These are phyloP conservation scores for Euphorbia corollata DNA, from an alignment of 441 rosid genomes.

Conservation along the genomic window DNA sequence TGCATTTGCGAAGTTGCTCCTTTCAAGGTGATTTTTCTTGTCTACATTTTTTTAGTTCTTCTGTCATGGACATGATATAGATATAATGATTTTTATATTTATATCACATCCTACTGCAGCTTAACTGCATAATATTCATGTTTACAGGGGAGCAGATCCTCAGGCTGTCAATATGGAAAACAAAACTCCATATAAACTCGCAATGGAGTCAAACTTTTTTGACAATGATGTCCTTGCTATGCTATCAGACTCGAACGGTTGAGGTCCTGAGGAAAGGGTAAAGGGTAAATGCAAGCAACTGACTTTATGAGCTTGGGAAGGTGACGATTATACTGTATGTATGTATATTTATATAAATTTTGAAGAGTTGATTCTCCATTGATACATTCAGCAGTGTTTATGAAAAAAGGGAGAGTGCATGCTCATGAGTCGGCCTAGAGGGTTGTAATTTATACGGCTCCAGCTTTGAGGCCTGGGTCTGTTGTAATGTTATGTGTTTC, in stretches of 20 bases:
- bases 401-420: constrained; percentile 27
- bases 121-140: not conserved
- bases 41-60: no score
- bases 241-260: constrained; percentile 57
- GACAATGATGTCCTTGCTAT: constrained; percentile 61
- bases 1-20: constrained; percentile 67
- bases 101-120: no score
- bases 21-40: constrained; percentile 51
- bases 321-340: constrained; percentile 25
- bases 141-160: constrained; percentile 86
- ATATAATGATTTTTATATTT: not conserved
- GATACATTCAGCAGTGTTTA: constrained; percentile 22
- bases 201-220: constrained; percentile 45
- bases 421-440: constrained; percentile 20
- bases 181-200: constrained; percentile 60
- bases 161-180: constrained; percentile 58
- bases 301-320: constrained; percentile 20
- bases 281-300: constrained; percentile 14
- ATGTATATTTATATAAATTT: constrained; percentile 19
- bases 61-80: no score
- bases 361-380: constrained; percentile 25
- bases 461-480: constrained; percentile 23
- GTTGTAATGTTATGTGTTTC: constrained; percentile 23
- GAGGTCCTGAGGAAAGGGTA: constrained; percentile 14
- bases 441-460: constrained; percentile 24